Conservation (phyloP, 2,329 filamentous ascomycete species). For the Chrysoporthe austroafricana region DNA sequence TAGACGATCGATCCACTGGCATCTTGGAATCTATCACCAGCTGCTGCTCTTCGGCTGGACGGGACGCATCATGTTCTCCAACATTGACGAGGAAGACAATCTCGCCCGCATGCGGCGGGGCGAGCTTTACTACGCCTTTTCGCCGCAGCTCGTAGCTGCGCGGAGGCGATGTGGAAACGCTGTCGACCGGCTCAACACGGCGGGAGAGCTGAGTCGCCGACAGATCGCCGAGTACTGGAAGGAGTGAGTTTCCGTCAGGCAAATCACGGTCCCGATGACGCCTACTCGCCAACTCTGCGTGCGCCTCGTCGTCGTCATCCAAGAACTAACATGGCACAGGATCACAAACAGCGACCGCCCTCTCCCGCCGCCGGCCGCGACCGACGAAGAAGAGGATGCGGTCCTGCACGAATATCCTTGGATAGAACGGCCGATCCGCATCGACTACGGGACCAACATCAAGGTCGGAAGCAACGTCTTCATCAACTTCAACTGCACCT, state of each 20-base stretch:
- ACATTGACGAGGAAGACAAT: constrained; percentile 51
- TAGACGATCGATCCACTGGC: too few relatives aligned
- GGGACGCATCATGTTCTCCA: background rate
- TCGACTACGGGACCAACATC: constrained; percentile 81
- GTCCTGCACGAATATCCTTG: constrained; percentile 65
- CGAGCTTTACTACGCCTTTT: constrained; percentile 76
- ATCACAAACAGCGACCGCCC: background rate
- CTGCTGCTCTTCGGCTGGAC: too few relatives aligned
- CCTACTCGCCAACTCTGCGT: too few relatives aligned
- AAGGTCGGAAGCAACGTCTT: constrained; percentile 72
- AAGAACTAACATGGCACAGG: too few relatives aligned
- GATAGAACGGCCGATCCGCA: constrained; percentile 69
- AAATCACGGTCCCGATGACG: too few relatives aligned
- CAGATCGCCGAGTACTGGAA: constrained; percentile 69
- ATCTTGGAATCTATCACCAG: too few relatives aligned
- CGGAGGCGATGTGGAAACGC: constrained; percentile 68
- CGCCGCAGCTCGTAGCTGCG: constrained; percentile 66
- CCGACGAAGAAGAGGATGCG: constrained; percentile 62
- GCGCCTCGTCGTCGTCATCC: too few relatives aligned
- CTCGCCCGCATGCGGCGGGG: constrained; percentile 63
- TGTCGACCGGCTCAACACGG: constrained; percentile 65
- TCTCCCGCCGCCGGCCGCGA: background rate
- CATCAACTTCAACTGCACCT: constrained; percentile 74
- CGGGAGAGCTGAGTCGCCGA: constrained; percentile 62
- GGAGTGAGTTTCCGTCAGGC: too few relatives aligned